These are phyloP conservation scores for Colletotrichum theobromicola DNA, from an alignment of 2,329 filamentous ascomycete genomes.

Conservation along the genomic window DNA sequence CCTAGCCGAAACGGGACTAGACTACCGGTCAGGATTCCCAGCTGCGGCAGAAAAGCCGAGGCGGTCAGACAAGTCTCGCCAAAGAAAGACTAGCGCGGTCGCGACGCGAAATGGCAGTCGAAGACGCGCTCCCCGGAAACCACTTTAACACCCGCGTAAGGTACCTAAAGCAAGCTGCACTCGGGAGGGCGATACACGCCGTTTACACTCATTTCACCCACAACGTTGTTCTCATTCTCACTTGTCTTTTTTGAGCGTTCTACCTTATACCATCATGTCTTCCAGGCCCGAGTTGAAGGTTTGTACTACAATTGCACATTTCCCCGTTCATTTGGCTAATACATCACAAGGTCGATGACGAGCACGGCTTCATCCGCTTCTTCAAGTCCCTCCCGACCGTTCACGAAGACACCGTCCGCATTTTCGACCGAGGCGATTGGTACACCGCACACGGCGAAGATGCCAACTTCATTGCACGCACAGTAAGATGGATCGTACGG, in stretches of 20 bases:
- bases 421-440: conserved; percentile 94
- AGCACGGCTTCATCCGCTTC: conserved; percentile 94
- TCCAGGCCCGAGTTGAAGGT: conserved; percentile 77
- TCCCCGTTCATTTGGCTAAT: background rate
- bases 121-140: conserved; percentile 15
- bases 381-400: conserved; percentile 84
- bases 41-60: background rate
- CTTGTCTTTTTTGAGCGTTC: background rate
- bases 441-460: conserved; percentile 93
- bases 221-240: background rate
- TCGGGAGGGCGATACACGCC: background rate
- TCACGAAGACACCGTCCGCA: conserved; percentile 78
- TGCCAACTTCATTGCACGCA: conserved; percentile 82
- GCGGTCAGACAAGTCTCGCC: background rate
- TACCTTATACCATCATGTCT: conserved; percentile 57
- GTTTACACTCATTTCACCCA: background rate
- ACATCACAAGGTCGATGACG: conserved; percentile 80
- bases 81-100: conserved; percentile 6
- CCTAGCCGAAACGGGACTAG: background rate
- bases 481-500: conserved; percentile 49
- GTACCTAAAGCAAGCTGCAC: background rate
- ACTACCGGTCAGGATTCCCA: background rate
- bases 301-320: conserved; percentile 6
- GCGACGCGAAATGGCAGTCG: conserved; percentile 18
- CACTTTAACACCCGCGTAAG: conserved; percentile 4